Conservation (phyloP, 306 rosid species). For the Hippophae gyantsensis region DNA sequence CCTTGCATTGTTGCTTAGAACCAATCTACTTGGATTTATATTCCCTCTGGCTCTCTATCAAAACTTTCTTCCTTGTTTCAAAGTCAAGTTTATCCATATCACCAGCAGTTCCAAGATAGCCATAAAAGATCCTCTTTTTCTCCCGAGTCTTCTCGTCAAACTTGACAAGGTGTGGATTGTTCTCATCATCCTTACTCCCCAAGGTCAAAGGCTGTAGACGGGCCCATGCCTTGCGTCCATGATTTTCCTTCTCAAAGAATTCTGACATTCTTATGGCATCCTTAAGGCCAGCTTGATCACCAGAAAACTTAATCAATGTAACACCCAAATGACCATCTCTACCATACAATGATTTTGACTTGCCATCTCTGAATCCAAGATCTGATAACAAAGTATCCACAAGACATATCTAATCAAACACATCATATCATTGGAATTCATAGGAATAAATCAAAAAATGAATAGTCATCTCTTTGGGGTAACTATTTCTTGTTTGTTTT, state of each 20-base stretch:
- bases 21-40: slow-evolving; percentile 16
- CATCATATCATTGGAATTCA: slow-evolving; percentile 10
- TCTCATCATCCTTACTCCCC: slow-evolving; percentile 73
- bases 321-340: slow-evolving; percentile 95
- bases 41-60: slow-evolving; percentile 70
- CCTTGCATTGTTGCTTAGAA: too few relatives aligned
- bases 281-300: slow-evolving; percentile 70
- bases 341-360: slow-evolving; percentile 86
- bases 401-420: slow-evolving; percentile 22
- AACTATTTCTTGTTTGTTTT: too few relatives aligned
- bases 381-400: slow-evolving; percentile 54
- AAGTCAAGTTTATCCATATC: slow-evolving; percentile 85
- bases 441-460: too few relatives aligned
- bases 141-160: slow-evolving; percentile 61
- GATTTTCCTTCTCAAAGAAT: slow-evolving; percentile 64
- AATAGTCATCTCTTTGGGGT: too few relatives aligned
- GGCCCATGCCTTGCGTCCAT: slow-evolving; percentile 72
- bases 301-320: slow-evolving; percentile 67
- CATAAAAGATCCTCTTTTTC: slow-evolving; percentile 72
- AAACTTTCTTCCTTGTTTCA: slow-evolving; percentile 75
- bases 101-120: slow-evolving; percentile 76
- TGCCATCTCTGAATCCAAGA: slow-evolving; percentile 84
- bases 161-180: slow-evolving; percentile 69
- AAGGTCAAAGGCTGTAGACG: slow-evolving; percentile 44
- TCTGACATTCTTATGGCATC: slow-evolving; percentile 75